Percentiles rank a stretch among this genome's conserved stretches.
Evolutionary conservation across 75 land plant species (phyloP).

Genomic region (Sequoia sempervirens): DNA sequence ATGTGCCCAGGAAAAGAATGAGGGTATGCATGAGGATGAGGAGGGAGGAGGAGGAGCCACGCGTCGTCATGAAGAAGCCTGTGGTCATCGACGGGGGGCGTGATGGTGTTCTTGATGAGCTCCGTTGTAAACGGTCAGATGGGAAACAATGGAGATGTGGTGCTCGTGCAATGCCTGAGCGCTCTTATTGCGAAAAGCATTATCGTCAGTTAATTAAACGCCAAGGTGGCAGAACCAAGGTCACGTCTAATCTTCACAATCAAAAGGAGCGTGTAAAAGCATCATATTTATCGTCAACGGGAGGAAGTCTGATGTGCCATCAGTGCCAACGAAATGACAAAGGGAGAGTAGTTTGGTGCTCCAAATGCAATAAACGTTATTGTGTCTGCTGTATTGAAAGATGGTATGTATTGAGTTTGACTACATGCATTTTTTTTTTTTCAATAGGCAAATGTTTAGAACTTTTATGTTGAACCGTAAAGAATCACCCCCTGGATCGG

Average conservation of each 20-base stretch:
- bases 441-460: background rate
- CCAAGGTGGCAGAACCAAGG: background rate
- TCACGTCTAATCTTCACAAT: background rate
- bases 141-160: constrained; percentile 22
- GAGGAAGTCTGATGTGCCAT: constrained; percentile 62
- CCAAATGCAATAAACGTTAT: background rate
- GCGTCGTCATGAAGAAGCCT: background rate
- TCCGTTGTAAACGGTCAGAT: constrained; percentile 23
- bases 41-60: background rate
- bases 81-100: background rate
- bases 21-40: too few relatives aligned
- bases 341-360: constrained; percentile 8
- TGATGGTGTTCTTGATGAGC: constrained; percentile 25
- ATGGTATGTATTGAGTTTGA: constrained; percentile 10
- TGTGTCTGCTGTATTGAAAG: background rate
- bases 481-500: background rate
- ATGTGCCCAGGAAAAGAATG: too few relatives aligned
- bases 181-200: constrained; percentile 18
- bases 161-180: constrained; percentile 8
- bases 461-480: background rate
- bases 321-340: constrained; percentile 77
- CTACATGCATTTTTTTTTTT: background rate
- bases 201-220: constrained; percentile 1
- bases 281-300: constrained; percentile 35
- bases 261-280: background rate